A percentile compares a stretch with the other conserved stretches of the same genome.
Evolutionary conservation across 75 land plant species (phyloP).

Genomic region (Azolla pinnata): DNA sequence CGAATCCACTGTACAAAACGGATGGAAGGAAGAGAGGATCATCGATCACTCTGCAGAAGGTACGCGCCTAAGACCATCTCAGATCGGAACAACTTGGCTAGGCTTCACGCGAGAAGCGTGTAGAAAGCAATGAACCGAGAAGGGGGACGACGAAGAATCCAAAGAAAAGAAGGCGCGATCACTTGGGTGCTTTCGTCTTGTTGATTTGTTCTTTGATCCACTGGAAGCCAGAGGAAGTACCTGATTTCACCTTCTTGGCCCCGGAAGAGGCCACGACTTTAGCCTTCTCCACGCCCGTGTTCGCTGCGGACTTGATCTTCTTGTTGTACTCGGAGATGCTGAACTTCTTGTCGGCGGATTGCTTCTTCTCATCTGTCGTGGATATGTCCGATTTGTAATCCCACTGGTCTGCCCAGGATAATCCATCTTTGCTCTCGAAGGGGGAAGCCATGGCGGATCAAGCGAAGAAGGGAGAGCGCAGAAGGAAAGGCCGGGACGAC

Average conservation of each 20-base stretch:
- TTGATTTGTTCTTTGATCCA: constrained; percentile 59
- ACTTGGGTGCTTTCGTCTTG: no score
- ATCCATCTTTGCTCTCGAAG: constrained; percentile 6
- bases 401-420: constrained; percentile 26
- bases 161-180: no score
- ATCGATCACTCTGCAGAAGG: no score
- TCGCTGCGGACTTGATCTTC: constrained; percentile 40
- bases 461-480: neutral
- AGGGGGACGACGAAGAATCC: no score
- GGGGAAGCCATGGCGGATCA: neutral
- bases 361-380: neutral
- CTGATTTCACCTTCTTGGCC: constrained; percentile 54
- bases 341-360: neutral
- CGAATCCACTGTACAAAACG: no score
- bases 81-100: no score
- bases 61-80: no score
- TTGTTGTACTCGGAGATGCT: constrained; percentile 18
- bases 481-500: neutral
- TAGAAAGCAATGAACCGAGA: no score
- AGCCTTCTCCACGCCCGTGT: constrained; percentile 44
- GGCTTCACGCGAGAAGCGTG: no score
- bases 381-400: constrained; percentile 5
- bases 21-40: no score
- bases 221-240: constrained; percentile 37
- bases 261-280: constrained; percentile 40